A percentile compares a stretch with the other conserved stretches of the same genome.
Conservation (phyloP, 352 stramenopile genomes). For the Phytophthora ohioensis region DNA sequence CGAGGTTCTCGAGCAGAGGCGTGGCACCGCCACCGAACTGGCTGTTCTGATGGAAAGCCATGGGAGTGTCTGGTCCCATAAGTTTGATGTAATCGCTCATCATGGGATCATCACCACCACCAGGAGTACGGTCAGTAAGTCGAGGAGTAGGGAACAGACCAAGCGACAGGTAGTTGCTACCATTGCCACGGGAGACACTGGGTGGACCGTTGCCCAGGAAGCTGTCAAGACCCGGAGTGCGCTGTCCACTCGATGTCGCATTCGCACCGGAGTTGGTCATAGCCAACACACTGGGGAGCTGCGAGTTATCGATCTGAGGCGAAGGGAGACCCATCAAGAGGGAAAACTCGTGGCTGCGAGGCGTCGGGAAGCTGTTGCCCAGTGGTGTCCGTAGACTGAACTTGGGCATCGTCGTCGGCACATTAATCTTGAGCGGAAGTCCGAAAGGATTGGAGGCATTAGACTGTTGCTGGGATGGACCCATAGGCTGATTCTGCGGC, state of each 20-base stretch:
- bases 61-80: constrained; percentile 59
- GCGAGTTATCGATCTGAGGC: constrained; percentile 79
- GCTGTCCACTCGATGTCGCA: constrained; percentile 34
- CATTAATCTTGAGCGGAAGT: constrained; percentile 77
- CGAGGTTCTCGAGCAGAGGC: constrained; percentile 69
- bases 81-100: constrained; percentile 84
- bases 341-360: constrained; percentile 73
- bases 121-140: constrained; percentile 32
- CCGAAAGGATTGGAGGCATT: constrained; percentile 61
- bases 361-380: constrained; percentile 74
- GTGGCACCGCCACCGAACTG: constrained; percentile 48
- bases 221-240: constrained; percentile 46
- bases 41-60: constrained; percentile 56
- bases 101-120: constrained; percentile 60
- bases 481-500: constrained; percentile 40
- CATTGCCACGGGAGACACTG: constrained; percentile 58
- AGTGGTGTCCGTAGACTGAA: constrained; percentile 68
- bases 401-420: constrained; percentile 75
- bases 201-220: constrained; percentile 61
- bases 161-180: constrained; percentile 61
- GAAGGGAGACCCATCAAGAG: constrained; percentile 73
- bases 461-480: constrained; percentile 33
- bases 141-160: constrained; percentile 65
- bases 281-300: constrained; percentile 72
- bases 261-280: constrained; percentile 63